Conservation (phyloP, 2,329 filamentous ascomycete genomes). For the Colletotrichum sp. region DNA sequence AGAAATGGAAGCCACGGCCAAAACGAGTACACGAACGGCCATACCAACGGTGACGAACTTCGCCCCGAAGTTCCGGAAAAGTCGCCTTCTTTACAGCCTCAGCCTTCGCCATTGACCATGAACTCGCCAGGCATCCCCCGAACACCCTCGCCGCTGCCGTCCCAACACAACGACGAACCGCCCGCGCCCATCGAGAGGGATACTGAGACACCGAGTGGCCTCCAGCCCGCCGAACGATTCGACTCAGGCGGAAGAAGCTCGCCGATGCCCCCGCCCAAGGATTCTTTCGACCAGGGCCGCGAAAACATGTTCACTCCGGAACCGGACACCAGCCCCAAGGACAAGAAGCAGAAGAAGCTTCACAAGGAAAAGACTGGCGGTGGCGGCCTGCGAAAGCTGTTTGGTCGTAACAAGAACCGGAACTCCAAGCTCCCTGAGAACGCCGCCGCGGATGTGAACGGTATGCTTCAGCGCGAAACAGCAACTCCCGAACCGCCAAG, state of each 20-base stretch:
- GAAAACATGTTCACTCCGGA: constrained; percentile 45
- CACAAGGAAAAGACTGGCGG: constrained; percentile 54
- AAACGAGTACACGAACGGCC: constrained; percentile 33
- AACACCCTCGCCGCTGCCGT: constrained; percentile 2
- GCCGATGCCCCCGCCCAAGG: constrained; percentile 43
- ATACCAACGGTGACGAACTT: constrained; percentile 33
- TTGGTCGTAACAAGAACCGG: constrained; percentile 67
- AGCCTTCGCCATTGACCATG: constrained; percentile 29
- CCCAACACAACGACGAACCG: constrained; percentile 20
- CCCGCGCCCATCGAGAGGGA: constrained; percentile 40
- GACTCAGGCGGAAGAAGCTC: constrained; percentile 37
- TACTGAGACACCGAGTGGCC: constrained; percentile 35
- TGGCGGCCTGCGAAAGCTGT: constrained; percentile 68
- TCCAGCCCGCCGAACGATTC: constrained; percentile 40
- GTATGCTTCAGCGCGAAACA: constrained; percentile 50
- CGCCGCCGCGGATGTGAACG: constrained; percentile 55
- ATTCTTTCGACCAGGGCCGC: constrained; percentile 38
- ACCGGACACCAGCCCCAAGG: constrained; percentile 47
- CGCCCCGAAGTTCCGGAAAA: constrained; percentile 50
- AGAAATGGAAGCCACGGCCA: constrained; percentile 39
- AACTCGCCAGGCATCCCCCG: constrained; percentile 17
- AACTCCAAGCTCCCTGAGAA: constrained; percentile 62
- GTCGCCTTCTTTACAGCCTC: constrained; percentile 32
- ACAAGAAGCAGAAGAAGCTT: constrained; percentile 56
- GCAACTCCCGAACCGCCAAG: constrained; percentile 25